Evolutionary conservation across 306 rosid genomes (phyloP), one percentile per base, ranked within the genome.

Genomic region (Prunus armeniaca): DNA sequence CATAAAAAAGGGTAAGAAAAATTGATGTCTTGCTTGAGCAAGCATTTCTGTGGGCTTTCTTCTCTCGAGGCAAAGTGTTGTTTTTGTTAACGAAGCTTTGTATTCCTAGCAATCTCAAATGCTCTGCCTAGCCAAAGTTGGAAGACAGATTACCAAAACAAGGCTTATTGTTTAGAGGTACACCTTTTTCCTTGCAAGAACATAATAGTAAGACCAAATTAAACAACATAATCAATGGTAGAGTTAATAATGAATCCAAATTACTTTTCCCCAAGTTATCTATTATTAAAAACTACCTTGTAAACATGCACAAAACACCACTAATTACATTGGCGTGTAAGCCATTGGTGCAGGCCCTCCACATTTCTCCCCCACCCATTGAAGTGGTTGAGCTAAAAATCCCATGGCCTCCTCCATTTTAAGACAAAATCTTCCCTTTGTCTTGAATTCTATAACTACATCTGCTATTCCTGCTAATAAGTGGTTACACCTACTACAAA

Each of bases 361-460:
- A 11, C 63, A 45, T 71, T 87, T 84, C 83, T 82, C 75, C 76
- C 84, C 88, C 73, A 82, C 85, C 84, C 73, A 49, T 73, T 70
- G 54, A 73, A 84, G 88, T 84, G 19, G 90, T 87, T 87, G 84
- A 86, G 67, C 89, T 55, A 49, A 72, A 80, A 60, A 32, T 6
- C 38, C 17, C 64, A 38, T 30, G n/a, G 25, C 57, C 77, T 64
- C 72, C 67, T 43, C 60, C 67, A 9, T 28, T 52, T 2, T 4
- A 15, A 52, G 0, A 27, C 66, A 17, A 22, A 18, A 46, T 9
- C 5, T 28, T 74, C 69, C 67, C 58, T 17, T 65, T 61, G 47
- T 19, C 27, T 25, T 1, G 27, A 25, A 25, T 25, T 25, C 27
- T 25, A 25, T 25, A 25, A 25, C 27, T 25, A 25, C 27, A 25